Conservation (phyloP, 2,329 filamentous ascomycete species). For the Phialophora tarda region DNA sequence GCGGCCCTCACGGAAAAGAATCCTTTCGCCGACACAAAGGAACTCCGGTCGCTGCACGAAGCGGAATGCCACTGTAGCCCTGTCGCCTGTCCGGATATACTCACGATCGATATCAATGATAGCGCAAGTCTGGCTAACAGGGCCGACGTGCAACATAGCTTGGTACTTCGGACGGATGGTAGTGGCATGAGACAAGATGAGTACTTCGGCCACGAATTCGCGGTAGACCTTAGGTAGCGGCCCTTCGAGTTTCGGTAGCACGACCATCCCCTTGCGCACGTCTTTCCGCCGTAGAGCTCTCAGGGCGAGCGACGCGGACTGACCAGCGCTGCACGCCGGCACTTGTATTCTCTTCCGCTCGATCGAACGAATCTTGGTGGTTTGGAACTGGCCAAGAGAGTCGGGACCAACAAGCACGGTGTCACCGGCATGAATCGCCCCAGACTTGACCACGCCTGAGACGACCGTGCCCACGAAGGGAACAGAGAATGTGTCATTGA, state of each 20-base stretch:
- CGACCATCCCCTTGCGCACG: constrained; percentile 97
- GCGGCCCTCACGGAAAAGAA: constrained; percentile 90
- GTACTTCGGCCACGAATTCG: constrained; percentile 82
- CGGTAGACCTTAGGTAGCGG: constrained; percentile 74
- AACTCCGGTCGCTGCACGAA: constrained; percentile 97
- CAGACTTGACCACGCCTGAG: constrained; percentile 86
- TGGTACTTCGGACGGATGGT: constrained; percentile 98
- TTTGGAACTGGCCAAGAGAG: constrained; percentile 84
- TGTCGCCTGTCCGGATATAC: constrained; percentile 90
- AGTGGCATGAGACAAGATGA: constrained; percentile 93
- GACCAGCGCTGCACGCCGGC: constrained; percentile 84
- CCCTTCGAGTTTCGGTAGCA: constrained; percentile 78
- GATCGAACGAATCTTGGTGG: constrained; percentile 87
- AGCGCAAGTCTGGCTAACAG: constrained; percentile 91
- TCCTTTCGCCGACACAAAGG: constrained; percentile 81
- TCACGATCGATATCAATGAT: constrained; percentile 98
- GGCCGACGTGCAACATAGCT: constrained; percentile 96
- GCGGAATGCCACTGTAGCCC: constrained; percentile 90
- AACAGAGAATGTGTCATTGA: constrained; percentile 98
- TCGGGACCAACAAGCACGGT: constrained; percentile 87
- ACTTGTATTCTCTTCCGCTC: constrained; percentile 92
- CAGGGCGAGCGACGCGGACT: constrained; percentile 89
- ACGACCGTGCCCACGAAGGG: constrained; percentile 97
- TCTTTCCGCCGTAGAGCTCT: constrained; percentile 88
- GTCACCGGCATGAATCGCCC: constrained; percentile 89